Percentiles rank a stretch among this genome's conserved stretches.
Conservation (phyloP, 768 basidiomycete species). For the Rhodotorula kratochvilovae region DNA sequence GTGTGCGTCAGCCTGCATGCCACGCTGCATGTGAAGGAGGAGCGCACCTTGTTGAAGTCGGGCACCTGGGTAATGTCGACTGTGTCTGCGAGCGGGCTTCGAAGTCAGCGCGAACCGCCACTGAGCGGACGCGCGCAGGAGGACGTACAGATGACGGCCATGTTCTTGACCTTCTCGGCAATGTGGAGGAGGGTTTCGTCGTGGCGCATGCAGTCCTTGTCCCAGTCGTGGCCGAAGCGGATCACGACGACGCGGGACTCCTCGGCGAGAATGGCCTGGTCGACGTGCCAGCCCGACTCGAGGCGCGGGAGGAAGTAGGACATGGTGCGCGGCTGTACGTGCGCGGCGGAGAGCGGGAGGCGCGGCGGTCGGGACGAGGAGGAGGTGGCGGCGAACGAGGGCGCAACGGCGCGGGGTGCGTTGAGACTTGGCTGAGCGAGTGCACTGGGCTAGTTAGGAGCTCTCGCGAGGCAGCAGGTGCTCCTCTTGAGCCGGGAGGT, state of each 20-base stretch:
- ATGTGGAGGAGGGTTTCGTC: slow-evolving; percentile 91
- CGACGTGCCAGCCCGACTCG: slow-evolving; percentile 79
- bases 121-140: too few species aligned
- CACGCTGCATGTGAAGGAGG: neutral
- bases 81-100: slow-evolving; percentile 20
- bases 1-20: neutral
- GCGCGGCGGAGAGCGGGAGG: too few species aligned
- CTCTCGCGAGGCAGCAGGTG: too few species aligned
- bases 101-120: neutral
- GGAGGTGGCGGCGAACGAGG: neutral
- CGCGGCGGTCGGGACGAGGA: neutral
- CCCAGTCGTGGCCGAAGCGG: slow-evolving; percentile 88
- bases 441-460: too few species aligned
- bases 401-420: too few species aligned
- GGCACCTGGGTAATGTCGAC: slow-evolving; percentile 94
- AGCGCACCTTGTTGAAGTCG: slow-evolving; percentile 89
- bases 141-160: slow-evolving; percentile 69
- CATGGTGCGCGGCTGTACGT: slow-evolving; percentile 15
- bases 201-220: slow-evolving; percentile 95
- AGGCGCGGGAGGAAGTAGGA: slow-evolving; percentile 36
- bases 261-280: slow-evolving; percentile 96
- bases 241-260: slow-evolving; percentile 93
- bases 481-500: too few species aligned
- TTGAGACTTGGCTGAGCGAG: too few species aligned
- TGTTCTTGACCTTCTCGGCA: slow-evolving; percentile 96